phyloP scores from a whole-genome alignment of 2,329 filamentous ascomycete genomes.

The Leptographium radiaticola region DNA sequence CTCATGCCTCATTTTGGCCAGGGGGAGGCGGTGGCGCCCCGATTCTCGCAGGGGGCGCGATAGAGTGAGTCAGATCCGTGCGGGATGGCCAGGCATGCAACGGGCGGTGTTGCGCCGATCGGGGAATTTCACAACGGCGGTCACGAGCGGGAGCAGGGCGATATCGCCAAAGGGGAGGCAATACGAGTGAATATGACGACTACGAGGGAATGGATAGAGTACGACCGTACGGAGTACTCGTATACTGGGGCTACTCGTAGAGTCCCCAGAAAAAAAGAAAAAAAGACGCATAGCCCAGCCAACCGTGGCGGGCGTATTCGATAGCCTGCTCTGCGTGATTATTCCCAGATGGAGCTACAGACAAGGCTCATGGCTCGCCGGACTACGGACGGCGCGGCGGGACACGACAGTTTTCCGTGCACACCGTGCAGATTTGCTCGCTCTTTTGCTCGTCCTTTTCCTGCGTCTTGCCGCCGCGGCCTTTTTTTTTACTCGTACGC shows the following conservation, averaged over 20 bases:
- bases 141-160: too few species aligned
- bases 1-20: too few species aligned
- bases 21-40: too few species aligned
- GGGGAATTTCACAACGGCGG: too few species aligned
- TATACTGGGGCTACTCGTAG: too few species aligned
- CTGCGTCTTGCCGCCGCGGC: neutral
- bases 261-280: too few species aligned
- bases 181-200: neutral
- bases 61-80: too few species aligned
- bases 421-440: neutral
- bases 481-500: too few species aligned
- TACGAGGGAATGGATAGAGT: neutral
- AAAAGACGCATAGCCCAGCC: neutral
- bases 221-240: neutral
- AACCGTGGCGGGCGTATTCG: neutral
- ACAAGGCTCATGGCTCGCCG: neutral
- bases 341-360: neutral
- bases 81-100: too few species aligned
- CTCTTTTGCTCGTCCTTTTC: neutral
- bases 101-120: too few species aligned
- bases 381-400: neutral
- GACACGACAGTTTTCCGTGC: too few species aligned
- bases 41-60: too few species aligned
- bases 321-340: neutral
- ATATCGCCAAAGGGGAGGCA: neutral